phyloP scores from a whole-genome alignment of 371 early-diverging fungal species.

The Dinochytrium kinnereticum region DNA sequence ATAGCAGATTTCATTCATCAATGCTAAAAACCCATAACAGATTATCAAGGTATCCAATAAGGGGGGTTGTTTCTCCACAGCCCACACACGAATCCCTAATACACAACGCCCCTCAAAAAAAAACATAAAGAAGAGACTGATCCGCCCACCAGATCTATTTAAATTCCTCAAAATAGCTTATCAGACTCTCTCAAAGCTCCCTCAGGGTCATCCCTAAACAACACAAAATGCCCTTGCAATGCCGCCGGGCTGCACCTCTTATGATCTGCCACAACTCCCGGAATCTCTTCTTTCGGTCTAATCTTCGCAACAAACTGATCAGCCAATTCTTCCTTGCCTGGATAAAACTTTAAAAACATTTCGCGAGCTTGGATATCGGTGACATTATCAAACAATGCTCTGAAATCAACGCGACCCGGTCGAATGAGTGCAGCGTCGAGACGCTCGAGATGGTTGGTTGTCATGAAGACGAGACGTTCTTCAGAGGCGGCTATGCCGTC shows the following conservation, averaged over 20 bases:
- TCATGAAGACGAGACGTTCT: constrained; percentile 98
- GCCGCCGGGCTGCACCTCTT: constrained; percentile 73
- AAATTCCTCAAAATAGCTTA: constrained; percentile 16
- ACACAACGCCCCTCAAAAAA: too few relatives aligned
- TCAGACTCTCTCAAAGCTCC: constrained; percentile 61
- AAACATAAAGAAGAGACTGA: too few relatives aligned
- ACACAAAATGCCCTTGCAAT: constrained; percentile 96
- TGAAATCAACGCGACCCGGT: constrained; percentile 98
- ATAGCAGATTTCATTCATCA: too few relatives aligned
- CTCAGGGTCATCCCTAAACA: constrained; percentile 77
- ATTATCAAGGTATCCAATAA: too few relatives aligned
- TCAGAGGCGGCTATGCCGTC: constrained; percentile 99
- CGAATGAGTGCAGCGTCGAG: constrained; percentile 98
- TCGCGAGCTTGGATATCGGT: constrained; percentile 72
- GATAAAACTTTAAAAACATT: constrained; percentile 93
- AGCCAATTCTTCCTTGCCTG: constrained; percentile 63
- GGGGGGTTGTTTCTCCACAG: too few relatives aligned
- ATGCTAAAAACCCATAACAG: too few relatives aligned
- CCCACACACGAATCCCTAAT: too few relatives aligned
- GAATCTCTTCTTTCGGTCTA: constrained; percentile 37
- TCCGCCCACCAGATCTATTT: too few relatives aligned
- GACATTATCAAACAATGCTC: constrained; percentile 88
- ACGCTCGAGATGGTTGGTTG: constrained; percentile 97
- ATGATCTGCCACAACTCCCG: too few relatives aligned
- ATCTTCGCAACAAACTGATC: constrained; percentile 70